Base-by-base conservation (phyloP, 441 rosid species). In the Adansonia rubrostipa region DNA sequence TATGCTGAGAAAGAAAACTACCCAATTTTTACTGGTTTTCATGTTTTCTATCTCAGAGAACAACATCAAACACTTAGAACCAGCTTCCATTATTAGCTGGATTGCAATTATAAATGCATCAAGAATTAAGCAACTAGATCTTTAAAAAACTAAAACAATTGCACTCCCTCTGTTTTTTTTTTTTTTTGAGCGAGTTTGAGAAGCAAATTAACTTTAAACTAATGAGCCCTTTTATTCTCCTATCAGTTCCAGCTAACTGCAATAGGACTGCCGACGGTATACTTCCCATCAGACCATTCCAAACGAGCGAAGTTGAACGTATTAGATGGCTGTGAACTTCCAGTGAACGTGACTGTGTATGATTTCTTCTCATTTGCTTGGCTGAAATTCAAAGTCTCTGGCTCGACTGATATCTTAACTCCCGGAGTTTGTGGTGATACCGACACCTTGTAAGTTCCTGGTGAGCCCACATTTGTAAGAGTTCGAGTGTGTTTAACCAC, bases 251-350 rank as follows among this genome's bases (percentile, higher is more conserved):
- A 93, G 78, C 80, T 89, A 81, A 95, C 66, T 1, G 97, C 98
- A 61, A 95, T 84, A 9, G 99, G 92, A 80, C 96, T 95, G 8
- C 84, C 88, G 15, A 93, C 99, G 47, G 71, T 82, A 77, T 84
- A 85, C 73, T 90, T 92, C 81, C 91, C 95, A 62, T 92, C 91
- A 13, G 95, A 85, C 99, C 99, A 95, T 81, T 88, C 94, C 40
- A 95, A 78, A 19, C 88, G 89, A 28, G 86, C 95, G 48, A 93
- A 95, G 70, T 69, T 81, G 50, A 83, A 82, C 4, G 85, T 80
- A 69, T 68, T 81, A 0, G 85, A 4, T 5, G 91, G 78, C 81
- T 77, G 82, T 44, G 89, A 75, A 44, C 80, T 87, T 17, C 79
- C 92, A 0, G 88, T 86, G 63, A 92, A 88, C 9, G 96, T 91